These are phyloP conservation scores for Exophiala lecanii-corni DNA, from an alignment of 2,329 filamentous ascomycete genomes.

Conservation along the genomic window DNA sequence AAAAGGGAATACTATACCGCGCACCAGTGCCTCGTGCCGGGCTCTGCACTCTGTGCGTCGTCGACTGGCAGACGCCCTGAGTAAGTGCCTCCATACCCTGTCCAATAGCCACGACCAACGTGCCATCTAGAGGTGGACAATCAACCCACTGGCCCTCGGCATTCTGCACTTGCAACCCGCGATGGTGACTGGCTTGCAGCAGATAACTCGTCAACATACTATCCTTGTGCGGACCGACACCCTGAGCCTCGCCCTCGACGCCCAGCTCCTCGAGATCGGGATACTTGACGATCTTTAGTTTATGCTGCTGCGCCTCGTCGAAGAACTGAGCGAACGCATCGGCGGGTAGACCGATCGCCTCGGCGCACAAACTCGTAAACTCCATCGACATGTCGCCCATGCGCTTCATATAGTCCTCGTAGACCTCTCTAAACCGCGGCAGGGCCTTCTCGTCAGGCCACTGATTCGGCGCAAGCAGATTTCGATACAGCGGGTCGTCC, in stretches of 20 bases:
- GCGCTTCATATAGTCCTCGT: conserved; percentile 68
- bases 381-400: conserved; percentile 69
- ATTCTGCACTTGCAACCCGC: conserved; percentile 79
- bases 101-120: conserved; percentile 80
- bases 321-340: conserved; percentile 75
- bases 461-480: conserved; percentile 71
- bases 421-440: conserved; percentile 59
- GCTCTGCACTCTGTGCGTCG: conserved; percentile 78
- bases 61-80: conserved; percentile 73
- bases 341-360: conserved; percentile 68
- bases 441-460: conserved; percentile 65
- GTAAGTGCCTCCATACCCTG: conserved; percentile 84
- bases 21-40: conserved; percentile 65
- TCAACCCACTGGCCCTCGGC: conserved; percentile 74
- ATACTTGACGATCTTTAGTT: conserved; percentile 85
- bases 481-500: conserved; percentile 64
- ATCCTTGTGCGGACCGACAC: conserved; percentile 76
- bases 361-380: conserved; percentile 77
- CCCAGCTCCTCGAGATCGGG: conserved; percentile 64
- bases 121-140: conserved; percentile 68
- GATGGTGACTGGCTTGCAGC: conserved; percentile 71
- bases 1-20: conserved; percentile 78
- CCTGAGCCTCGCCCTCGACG: conserved; percentile 45
- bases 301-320: conserved; percentile 68
- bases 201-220: conserved; percentile 74